Conservation (phyloP, 2,329 filamentous ascomycete species). For the Dactylonectria estremocensis region DNA sequence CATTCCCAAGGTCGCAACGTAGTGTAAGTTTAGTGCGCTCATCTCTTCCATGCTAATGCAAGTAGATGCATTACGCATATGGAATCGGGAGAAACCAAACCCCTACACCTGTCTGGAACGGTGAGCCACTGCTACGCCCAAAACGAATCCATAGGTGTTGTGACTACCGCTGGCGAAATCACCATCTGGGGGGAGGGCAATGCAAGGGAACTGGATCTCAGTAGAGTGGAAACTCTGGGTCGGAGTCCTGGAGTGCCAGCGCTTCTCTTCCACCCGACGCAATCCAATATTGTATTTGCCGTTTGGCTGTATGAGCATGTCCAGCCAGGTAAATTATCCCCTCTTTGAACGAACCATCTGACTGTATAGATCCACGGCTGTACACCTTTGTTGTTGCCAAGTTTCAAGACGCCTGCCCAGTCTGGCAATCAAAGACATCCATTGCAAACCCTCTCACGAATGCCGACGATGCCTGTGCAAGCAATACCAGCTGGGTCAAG, state of each 20-base stretch:
- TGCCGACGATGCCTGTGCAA: not conserved
- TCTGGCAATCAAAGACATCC: conserved; percentile 22
- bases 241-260: conserved; percentile 32
- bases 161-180: conserved; percentile 40
- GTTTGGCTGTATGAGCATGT: conserved; percentile 29
- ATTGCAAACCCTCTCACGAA: conserved; percentile 34
- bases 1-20: conserved; percentile 6
- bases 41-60: not conserved
- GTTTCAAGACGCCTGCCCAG: conserved; percentile 24
- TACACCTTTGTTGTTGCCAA: conserved; percentile 31
- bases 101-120: conserved; percentile 37
- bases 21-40: conserved; percentile 8
- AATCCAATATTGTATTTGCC: conserved; percentile 35
- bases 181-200: conserved; percentile 42
- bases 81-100: conserved; percentile 33
- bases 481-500: not conserved
- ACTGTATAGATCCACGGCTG: conserved; percentile 15
- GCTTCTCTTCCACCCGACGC: conserved; percentile 42
- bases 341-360: not conserved
- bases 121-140: conserved; percentile 38
- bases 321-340: conserved; percentile 17
- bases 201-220: conserved; percentile 35
- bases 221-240: conserved; percentile 18
- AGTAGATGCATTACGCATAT: conserved; percentile 45
- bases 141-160: conserved; percentile 37